Conservation (phyloP, 352 stramenopile species). For the Phytophthora pisi region DNA sequence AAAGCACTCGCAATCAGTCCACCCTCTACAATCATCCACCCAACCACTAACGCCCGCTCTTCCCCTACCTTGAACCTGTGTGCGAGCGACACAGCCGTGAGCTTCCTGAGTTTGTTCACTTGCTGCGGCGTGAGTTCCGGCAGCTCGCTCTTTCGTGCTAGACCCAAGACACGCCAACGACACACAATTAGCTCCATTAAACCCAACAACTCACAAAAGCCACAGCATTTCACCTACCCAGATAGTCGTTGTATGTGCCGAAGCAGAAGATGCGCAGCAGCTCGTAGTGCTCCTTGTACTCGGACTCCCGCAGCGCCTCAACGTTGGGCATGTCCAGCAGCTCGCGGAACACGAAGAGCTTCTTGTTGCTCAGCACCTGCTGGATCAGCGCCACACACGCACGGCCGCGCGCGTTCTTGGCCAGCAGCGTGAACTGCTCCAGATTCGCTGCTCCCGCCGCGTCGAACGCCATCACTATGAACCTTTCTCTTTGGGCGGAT, state of each 20-base stretch:
- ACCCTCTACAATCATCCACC: neutral
- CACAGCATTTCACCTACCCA: constrained; percentile 45
- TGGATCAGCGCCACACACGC: constrained; percentile 94
- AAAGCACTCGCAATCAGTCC: neutral
- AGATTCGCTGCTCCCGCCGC: constrained; percentile 69
- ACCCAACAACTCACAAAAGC: neutral
- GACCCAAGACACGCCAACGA: neutral
- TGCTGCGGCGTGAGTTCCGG: constrained; percentile 74
- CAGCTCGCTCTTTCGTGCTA: constrained; percentile 65
- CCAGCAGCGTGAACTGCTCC: constrained; percentile 94
- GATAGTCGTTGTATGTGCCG: constrained; percentile 86
- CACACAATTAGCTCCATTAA: constrained; percentile 1
- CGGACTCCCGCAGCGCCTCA: constrained; percentile 73
- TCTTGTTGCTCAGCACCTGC: constrained; percentile 92
- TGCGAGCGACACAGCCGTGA: constrained; percentile 88
- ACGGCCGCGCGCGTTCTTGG: constrained; percentile 88
- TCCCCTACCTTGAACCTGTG: constrained; percentile 76
- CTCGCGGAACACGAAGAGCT: constrained; percentile 94
- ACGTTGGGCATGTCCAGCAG: constrained; percentile 92
- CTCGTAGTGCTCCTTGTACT: constrained; percentile 79
- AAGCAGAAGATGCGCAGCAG: constrained; percentile 93
- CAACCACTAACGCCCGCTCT: neutral
- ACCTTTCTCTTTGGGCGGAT: constrained; percentile 3
- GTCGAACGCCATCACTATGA: constrained; percentile 65
- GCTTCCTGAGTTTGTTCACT: constrained; percentile 88